A percentile compares a stretch with the other conserved stretches of the same genome.
Evolutionary conservation across 2,329 filamentous ascomycete species (phyloP).

Genomic region (Tolypocladium guangdongense): DNA sequence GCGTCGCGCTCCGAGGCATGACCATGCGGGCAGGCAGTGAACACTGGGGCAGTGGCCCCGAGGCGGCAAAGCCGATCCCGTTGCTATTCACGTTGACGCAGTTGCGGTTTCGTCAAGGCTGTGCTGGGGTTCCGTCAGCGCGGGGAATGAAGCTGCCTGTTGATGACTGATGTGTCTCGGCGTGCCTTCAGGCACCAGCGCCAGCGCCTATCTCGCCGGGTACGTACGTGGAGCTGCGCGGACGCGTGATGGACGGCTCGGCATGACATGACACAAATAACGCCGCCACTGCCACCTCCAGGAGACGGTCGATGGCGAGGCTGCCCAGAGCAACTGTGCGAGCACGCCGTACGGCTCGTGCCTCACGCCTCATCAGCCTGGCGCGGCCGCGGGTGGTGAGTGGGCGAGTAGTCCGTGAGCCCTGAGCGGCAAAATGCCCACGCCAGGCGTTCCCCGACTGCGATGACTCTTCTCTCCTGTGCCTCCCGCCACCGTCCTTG

Average conservation of each 20-base stretch:
- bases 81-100: background rate
- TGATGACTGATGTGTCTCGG: too few species aligned
- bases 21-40: background rate
- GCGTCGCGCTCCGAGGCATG: too few species aligned
- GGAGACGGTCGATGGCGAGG: background rate
- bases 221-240: background rate
- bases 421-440: background rate
- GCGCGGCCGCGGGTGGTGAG: background rate
- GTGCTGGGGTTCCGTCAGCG: background rate
- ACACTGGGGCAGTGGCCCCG: background rate
- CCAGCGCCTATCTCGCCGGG: background rate
- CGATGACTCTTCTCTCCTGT: background rate
- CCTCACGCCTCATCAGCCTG: too few species aligned
- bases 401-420: background rate
- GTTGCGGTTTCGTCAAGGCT: background rate
- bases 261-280: background rate
- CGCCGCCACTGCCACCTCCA: background rate
- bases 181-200: background rate
- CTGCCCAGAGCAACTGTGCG: too few species aligned
- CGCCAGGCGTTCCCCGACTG: background rate
- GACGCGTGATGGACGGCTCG: background rate
- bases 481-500: background rate
- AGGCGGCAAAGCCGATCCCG: background rate
- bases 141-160: background rate
- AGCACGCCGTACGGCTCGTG: too few species aligned